Evolutionary conservation across 257 asterid genomes (phyloP).

Genomic region (Penstemon barbatus): DNA sequence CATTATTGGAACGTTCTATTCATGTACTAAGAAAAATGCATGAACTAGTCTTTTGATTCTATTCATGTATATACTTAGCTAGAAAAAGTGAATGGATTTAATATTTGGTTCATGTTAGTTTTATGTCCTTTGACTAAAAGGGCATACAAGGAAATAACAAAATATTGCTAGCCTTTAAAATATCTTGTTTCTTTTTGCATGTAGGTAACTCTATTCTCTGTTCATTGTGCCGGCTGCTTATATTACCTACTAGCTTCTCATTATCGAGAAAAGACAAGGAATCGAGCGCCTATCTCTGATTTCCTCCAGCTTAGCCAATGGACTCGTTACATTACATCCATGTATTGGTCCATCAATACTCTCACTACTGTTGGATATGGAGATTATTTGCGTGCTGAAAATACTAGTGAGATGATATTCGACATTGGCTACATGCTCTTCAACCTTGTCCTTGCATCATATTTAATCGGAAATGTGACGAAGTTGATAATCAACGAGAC

Average conservation of each 20-base stretch:
- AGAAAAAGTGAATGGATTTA: no score
- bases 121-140: no score
- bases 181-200: slow-evolving; percentile 16
- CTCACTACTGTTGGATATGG: slow-evolving; percentile 96
- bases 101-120: no score
- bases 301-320: slow-evolving; percentile 63
- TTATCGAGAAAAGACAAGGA: slow-evolving; percentile 72
- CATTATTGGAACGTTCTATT: no score
- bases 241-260: slow-evolving; percentile 76
- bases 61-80: no score
- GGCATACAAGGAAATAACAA: no score
- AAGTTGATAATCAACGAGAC: slow-evolving; percentile 95
- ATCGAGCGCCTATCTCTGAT: slow-evolving; percentile 66
- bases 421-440: slow-evolving; percentile 87
- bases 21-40: no score
- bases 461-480: slow-evolving; percentile 96
- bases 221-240: slow-evolving; percentile 96
- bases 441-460: slow-evolving; percentile 86
- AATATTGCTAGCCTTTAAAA: no score
- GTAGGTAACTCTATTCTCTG: slow-evolving; percentile 92
- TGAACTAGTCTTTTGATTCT: no score
- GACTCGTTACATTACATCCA: slow-evolving; percentile 78
- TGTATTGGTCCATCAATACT: slow-evolving; percentile 94
- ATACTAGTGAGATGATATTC: slow-evolving; percentile 84
- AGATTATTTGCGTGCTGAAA: slow-evolving; percentile 77